A percentile compares a stretch with the other conserved stretches of the same genome.
Evolutionary conservation across 2,329 filamentous ascomycete genomes (phyloP).

Genomic region (Neopestalotiopsis clavispora): DNA sequence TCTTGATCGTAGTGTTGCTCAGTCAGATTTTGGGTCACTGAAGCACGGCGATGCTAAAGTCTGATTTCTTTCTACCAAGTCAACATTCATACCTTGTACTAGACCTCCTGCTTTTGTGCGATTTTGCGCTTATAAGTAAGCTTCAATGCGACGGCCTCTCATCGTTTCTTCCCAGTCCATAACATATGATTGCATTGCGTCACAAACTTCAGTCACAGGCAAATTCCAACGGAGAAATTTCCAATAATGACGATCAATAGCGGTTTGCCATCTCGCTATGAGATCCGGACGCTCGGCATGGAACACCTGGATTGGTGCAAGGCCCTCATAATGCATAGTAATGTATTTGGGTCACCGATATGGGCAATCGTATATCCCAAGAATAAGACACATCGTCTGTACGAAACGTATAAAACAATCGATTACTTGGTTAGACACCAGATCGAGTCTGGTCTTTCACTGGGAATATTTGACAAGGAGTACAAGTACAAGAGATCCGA

Average conservation of each 20-base stretch:
- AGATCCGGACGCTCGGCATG: constrained; percentile 31
- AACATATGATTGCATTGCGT: no score
- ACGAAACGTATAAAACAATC: constrained; percentile 18
- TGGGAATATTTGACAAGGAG: constrained; percentile 24
- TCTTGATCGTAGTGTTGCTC: no score
- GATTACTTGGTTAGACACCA: constrained; percentile 29
- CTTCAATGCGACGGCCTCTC: no score
- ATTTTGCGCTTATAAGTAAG: no score
- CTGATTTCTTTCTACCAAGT: no score
- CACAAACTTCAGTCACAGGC: no score
- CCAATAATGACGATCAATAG: constrained; percentile 8
- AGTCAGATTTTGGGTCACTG: no score
- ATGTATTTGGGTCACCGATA: constrained; percentile 28
- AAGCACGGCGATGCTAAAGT: no score
- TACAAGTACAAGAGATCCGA: constrained; percentile 28
- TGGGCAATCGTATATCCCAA: constrained; percentile 28
- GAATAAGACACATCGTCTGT: constrained; percentile 20
- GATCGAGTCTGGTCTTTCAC: constrained; percentile 21
- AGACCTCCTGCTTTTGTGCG: no score
- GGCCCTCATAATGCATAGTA: constrained; percentile 32
- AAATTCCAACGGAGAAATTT: no score
- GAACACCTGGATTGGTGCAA: constrained; percentile 30
- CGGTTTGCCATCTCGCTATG: constrained; percentile 23
- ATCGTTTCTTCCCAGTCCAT: no score
- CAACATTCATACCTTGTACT: no score